Conservation (phyloP, 495 filamentous ascomycete genomes). For the Xylaria longipes region DNA sequence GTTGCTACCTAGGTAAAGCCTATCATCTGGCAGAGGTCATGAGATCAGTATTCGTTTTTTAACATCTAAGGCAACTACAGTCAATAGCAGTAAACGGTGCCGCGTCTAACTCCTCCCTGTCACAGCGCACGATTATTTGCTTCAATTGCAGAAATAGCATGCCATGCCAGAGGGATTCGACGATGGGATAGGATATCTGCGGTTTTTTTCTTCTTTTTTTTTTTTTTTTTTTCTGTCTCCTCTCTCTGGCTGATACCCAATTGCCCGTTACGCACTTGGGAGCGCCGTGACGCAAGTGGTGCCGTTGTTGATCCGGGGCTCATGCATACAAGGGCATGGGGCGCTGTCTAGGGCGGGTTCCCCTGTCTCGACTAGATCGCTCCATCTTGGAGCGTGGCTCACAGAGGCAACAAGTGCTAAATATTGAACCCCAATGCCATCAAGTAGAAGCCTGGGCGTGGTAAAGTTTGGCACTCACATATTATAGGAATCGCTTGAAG, state of each 20-base stretch:
- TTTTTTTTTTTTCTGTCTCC: too few species aligned
- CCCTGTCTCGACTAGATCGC: conserved; percentile 25
- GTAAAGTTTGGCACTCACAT: not conserved
- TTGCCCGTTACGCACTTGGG: conserved; percentile 10
- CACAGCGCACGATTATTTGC: not conserved
- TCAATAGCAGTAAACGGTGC: not conserved
- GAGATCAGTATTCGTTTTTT: conserved; percentile 19
- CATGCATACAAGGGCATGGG: conserved; percentile 28
- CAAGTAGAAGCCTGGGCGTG: not conserved
- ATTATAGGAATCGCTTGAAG: not conserved
- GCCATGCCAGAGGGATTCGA: not conserved
- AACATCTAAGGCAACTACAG: not conserved
- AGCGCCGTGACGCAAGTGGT: conserved; percentile 26
- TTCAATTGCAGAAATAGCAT: not conserved
- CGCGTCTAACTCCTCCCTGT: not conserved
- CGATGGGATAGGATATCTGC: conserved; percentile 1
- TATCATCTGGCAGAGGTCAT: conserved; percentile 9
- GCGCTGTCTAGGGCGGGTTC: conserved; percentile 21
- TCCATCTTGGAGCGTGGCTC: conserved; percentile 12
- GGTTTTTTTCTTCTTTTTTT: not conserved
- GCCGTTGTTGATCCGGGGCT: conserved; percentile 22
- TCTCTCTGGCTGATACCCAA: conserved; percentile 1
- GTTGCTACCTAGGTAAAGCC: not conserved
- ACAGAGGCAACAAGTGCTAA: not conserved
- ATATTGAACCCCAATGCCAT: not conserved